These are phyloP conservation scores for Haplosporangium gracile DNA, from an alignment of 192 early-diverging fungal genomes.

Conservation along the genomic window DNA sequence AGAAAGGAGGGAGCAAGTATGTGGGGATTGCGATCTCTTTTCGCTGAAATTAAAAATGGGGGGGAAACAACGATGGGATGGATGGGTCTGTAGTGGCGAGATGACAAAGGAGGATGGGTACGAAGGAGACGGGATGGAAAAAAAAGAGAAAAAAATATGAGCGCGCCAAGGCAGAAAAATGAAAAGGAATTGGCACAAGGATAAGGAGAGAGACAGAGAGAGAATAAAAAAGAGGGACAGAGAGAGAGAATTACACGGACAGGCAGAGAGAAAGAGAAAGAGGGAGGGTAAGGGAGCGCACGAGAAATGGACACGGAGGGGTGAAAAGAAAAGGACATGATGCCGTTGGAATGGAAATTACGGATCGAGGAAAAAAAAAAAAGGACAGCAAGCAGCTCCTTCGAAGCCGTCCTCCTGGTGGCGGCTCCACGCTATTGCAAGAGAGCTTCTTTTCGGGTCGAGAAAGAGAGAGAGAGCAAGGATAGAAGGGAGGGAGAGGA, in stretches of 20 bases:
- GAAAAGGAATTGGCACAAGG: conserved; percentile 6
- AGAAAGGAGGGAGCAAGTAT: neutral
- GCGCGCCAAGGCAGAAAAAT: conserved; percentile 4
- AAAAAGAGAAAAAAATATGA: neutral
- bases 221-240: conserved; percentile 3
- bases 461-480: neutral
- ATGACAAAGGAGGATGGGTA: neutral
- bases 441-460: neutral
- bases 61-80: neutral
- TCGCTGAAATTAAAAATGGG: neutral
- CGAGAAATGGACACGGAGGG: conserved; percentile 11
- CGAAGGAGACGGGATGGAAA: neutral
- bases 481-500: neutral
- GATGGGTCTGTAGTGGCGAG: conserved; percentile 8
- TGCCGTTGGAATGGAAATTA: conserved; percentile 19
- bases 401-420: conserved; percentile 13
- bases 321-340: neutral
- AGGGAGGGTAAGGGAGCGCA: conserved; percentile 8
- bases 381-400: neutral
- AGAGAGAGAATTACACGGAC: conserved; percentile 5
- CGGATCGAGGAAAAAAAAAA: conserved; percentile 19
- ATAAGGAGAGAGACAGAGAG: conserved; percentile 4
- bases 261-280: neutral
- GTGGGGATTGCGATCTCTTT: neutral
- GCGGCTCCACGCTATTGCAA: conserved; percentile 8